Conservation (phyloP, 805 yeast species). For the Yamadazyma kitorensis region DNA sequence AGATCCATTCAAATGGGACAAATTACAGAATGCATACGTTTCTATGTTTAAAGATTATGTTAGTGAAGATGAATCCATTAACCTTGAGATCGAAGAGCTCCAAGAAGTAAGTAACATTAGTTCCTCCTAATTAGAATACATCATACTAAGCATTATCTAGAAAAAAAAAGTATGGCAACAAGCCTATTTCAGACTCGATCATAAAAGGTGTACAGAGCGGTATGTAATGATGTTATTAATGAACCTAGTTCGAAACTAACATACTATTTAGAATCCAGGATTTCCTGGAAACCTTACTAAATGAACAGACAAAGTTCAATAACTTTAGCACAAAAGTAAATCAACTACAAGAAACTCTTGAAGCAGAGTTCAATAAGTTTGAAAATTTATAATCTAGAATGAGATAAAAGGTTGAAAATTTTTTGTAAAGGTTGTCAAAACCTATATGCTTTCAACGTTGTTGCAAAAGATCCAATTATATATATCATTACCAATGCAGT, state of each 20-base stretch:
- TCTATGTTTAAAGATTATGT: constrained; percentile 17
- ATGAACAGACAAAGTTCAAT: not conserved
- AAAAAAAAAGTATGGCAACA: constrained; percentile 9
- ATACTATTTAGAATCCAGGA: not conserved
- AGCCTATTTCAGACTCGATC: constrained; percentile 5
- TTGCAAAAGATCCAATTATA: too few relatives aligned
- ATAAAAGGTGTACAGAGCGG: constrained; percentile 5
- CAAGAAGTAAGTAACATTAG: constrained; percentile 2
- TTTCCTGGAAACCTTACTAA: not conserved
- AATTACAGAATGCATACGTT: constrained; percentile 17
- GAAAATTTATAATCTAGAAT: too few relatives aligned
- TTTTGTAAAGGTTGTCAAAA: too few relatives aligned
- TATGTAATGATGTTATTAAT: constrained; percentile 4
- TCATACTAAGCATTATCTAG: constrained; percentile 3
- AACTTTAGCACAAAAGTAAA: not conserved
- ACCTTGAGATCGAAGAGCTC: constrained; percentile 5
- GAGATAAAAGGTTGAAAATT: too few relatives aligned
- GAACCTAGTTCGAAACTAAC: too few relatives aligned
- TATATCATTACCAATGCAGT: constrained; percentile 4
- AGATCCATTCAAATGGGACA: constrained; percentile 21
- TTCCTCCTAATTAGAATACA: not conserved
- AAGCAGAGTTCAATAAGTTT: constrained; percentile 1
- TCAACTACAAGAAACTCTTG: not conserved
- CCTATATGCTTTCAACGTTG: too few relatives aligned
- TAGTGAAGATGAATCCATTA: constrained; percentile 16